Base-by-base conservation (phyloP, 495 filamentous ascomycete species). In the Neurospora sp. region DNA sequence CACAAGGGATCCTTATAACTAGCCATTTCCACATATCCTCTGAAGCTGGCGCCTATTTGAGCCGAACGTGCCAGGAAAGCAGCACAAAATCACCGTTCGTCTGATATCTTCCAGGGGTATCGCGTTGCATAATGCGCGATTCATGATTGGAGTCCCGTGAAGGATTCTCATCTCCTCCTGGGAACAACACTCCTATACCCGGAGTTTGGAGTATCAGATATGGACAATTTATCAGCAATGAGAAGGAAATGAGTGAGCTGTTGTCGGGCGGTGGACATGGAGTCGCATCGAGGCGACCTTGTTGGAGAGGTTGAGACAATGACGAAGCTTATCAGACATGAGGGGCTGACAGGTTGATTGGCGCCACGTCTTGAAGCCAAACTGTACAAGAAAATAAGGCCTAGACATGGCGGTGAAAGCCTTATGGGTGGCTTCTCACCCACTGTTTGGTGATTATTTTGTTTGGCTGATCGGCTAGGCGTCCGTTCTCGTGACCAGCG, bases 301-400 rank as follows among this genome's bases (percentile, higher is more conserved):
- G 54, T 16, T 62, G 54, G 54, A 7, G 23, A 66, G 54, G 54
- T 62, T 62, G 54, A 66, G 69, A 35, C 77, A 71, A 80, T 80
- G 78, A 80, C 78, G 77, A 77, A 76, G 78, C 74, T 75, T 75
- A 78, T 78, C 75, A 72, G 70, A 66, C 35, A 62, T 16, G 71
- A 49, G 44, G 70, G 69, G 74, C 39, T 62, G 70, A 40, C 39
- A 27, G 72, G 72, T 71, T 73, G 75, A 78, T 78, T 76, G 76
- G 76, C 42, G 70, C 73, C 75, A 66, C 54, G 54, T 66, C 54
- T 66, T 66, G 27, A 35, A 8, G 54, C 27, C 27, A 16, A 16
- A 18, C 27, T 6, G 12, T 66, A 66, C 54, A 66, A 66, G 54
- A 66, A 35, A 66, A 35, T 66, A 37, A 16, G 1, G 1, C 2